phyloP scores from a whole-genome alignment of 176 grass and related monocot genomes.

The Avena eriantha region DNA sequence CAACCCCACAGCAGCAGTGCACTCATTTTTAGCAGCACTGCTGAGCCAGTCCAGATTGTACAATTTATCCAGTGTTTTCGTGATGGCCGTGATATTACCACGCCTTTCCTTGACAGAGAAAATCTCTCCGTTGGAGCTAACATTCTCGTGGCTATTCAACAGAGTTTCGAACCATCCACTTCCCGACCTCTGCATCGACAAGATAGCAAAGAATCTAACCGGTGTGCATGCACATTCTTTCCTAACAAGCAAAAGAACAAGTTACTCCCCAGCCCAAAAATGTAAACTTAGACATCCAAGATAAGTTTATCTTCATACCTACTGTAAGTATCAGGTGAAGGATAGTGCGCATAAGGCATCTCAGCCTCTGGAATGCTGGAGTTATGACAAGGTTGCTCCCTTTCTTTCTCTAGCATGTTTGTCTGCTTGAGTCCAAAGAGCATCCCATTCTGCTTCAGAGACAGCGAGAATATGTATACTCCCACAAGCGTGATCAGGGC shows the following conservation, averaged over 20 bases:
- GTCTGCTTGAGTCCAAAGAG: constrained; percentile 57
- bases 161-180: constrained; percentile 97
- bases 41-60: constrained; percentile 98
- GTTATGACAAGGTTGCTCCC: constrained; percentile 57
- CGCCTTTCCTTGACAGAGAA: constrained; percentile 87
- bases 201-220: constrained; percentile 90
- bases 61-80: constrained; percentile 67
- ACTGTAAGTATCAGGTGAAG: constrained; percentile 70
- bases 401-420: constrained; percentile 55
- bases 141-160: constrained; percentile 87
- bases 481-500: constrained; percentile 66
- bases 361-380: constrained; percentile 54
- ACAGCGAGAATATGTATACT: constrained; percentile 77
- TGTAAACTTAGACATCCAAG: background rate
- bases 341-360: constrained; percentile 77
- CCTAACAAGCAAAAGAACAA: constrained; percentile 54
- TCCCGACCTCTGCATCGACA: constrained; percentile 97
- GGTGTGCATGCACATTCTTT: constrained; percentile 86
- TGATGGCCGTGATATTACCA: constrained; percentile 69
- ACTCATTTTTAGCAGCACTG: constrained; percentile 97
- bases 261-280: constrained; percentile 10
- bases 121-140: constrained; percentile 94
- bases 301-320: constrained; percentile 52
- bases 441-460: constrained; percentile 82
- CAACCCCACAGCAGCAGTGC: constrained; percentile 78